Percentiles rank a stretch among this genome's conserved stretches.
These are phyloP conservation scores for Daucus carota DNA, from an alignment of 129 eudicot genomes.

Conservation along the genomic window DNA sequence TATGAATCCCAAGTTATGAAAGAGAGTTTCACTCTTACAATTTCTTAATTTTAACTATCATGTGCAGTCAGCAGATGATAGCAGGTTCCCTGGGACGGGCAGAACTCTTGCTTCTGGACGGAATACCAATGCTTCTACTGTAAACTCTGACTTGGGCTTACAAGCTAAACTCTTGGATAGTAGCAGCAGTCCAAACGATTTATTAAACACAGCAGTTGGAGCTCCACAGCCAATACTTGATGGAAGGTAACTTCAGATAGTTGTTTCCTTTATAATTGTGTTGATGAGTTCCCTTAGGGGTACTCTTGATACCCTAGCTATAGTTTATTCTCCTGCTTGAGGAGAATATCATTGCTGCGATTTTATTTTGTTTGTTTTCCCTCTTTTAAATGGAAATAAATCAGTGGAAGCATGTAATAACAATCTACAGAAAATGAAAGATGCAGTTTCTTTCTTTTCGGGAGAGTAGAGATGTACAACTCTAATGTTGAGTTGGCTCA, in stretches of 20 bases:
- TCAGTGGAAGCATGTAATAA: not conserved
- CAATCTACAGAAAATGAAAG: not conserved
- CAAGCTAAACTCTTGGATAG: constrained; percentile 81
- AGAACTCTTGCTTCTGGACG: constrained; percentile 58
- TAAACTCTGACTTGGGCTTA: constrained; percentile 50
- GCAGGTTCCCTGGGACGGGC: constrained; percentile 86
- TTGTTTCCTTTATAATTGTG: constrained; percentile 5
- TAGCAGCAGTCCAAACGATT: constrained; percentile 34
- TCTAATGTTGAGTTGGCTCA: not conserved
- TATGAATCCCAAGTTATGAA: not conserved
- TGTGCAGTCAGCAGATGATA: constrained; percentile 55
- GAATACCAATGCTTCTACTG: constrained; percentile 31
- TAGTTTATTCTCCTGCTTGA: not conserved
- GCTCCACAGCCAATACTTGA: constrained; percentile 37
- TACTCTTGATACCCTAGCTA: not conserved
- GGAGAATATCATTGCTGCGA: not conserved
- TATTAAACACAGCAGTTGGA: constrained; percentile 31
- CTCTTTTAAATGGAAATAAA: not conserved
- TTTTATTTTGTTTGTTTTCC: not conserved
- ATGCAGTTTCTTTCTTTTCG: not conserved
- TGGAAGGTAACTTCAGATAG: constrained; percentile 43
- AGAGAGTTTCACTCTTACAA: not conserved
- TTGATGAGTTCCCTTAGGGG: constrained; percentile 8
- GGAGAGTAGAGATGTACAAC: not conserved
- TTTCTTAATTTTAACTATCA: not conserved